Evolutionary conservation across 2,329 filamentous ascomycete species (phyloP).

Genomic region (Emericellopsis atlantica): DNA sequence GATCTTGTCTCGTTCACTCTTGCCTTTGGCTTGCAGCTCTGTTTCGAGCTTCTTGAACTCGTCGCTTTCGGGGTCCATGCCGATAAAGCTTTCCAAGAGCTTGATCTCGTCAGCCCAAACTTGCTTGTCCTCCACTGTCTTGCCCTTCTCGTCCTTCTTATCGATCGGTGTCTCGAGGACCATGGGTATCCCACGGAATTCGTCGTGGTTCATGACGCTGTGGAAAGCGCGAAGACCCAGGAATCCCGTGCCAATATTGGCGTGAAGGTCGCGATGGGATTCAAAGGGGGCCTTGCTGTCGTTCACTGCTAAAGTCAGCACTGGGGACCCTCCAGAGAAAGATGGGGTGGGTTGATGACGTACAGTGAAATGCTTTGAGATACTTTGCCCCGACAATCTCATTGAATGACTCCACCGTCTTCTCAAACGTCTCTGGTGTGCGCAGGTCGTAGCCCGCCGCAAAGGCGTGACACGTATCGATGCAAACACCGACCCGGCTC

Average conservation of each 20-base stretch:
- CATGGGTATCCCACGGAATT: conserved; percentile 72
- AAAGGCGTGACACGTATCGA: conserved; percentile 95
- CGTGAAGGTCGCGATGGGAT: conserved; percentile 79
- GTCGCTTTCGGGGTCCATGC: conserved; percentile 63
- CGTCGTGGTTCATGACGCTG: conserved; percentile 71
- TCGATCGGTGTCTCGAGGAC: conserved; percentile 95
- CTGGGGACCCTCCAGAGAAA: background rate
- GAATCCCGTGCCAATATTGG: conserved; percentile 93
- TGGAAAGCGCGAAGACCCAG: conserved; percentile 85
- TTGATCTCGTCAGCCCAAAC: conserved; percentile 95
- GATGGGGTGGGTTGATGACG: conserved; percentile 3
- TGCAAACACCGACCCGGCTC: conserved; percentile 75
- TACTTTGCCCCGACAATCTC: conserved; percentile 64
- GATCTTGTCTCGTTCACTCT: conserved; percentile 58
- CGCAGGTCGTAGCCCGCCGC: conserved; percentile 87
- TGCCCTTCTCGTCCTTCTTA: conserved; percentile 49
- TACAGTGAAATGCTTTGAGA: conserved; percentile 66
- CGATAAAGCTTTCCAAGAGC: conserved; percentile 76
- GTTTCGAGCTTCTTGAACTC: conserved; percentile 57
- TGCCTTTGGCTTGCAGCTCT: conserved; percentile 55
- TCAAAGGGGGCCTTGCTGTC: conserved; percentile 84
- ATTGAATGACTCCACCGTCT: conserved; percentile 68
- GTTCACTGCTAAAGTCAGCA: conserved; percentile 44
- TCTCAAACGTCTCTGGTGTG: conserved; percentile 57
- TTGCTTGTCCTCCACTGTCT: conserved; percentile 61